Conservation (phyloP, 208 protist genomes). For the Leishmania turanica region DNA sequence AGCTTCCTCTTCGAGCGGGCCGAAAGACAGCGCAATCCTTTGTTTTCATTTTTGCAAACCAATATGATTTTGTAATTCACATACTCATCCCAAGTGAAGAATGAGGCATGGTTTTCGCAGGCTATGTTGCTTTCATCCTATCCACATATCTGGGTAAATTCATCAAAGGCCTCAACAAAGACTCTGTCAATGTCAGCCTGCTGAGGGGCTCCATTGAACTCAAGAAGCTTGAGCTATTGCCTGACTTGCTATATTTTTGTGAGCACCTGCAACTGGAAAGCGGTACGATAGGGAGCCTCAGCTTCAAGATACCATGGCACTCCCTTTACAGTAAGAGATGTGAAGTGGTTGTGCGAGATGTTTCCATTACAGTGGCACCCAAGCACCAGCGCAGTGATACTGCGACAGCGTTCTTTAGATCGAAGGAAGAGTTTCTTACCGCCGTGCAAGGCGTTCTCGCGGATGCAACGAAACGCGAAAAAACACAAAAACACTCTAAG, state of each 20-base stretch:
- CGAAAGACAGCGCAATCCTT: not conserved
- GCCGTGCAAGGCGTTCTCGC: slow-evolving; percentile 12
- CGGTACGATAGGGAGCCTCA: slow-evolving; percentile 45
- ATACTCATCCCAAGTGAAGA: slow-evolving; percentile 1
- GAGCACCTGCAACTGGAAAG: slow-evolving; percentile 39
- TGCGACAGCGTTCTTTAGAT: slow-evolving; percentile 18
- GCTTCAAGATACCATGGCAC: slow-evolving; percentile 60
- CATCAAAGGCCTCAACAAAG: slow-evolving; percentile 55
- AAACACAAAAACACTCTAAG: slow-evolving; percentile 21
- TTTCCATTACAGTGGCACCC: slow-evolving; percentile 35
- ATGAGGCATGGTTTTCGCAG: slow-evolving; percentile 68
- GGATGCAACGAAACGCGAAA: slow-evolving; percentile 19
- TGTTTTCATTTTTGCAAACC: not conserved
- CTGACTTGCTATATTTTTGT: slow-evolving; percentile 36
- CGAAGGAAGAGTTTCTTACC: slow-evolving; percentile 22
- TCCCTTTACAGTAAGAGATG: slow-evolving; percentile 61
- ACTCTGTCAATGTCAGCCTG: slow-evolving; percentile 62
- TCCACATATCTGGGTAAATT: slow-evolving; percentile 66
- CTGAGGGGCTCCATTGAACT: slow-evolving; percentile 66
- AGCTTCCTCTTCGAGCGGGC: not conserved
- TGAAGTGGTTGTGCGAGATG: slow-evolving; percentile 50
- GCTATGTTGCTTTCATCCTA: slow-evolving; percentile 53
- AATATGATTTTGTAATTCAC: slow-evolving; percentile 9
- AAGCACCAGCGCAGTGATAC: slow-evolving; percentile 17
- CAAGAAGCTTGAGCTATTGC: slow-evolving; percentile 55